Percentiles rank a stretch among this genome's conserved stretches.
These are phyloP conservation scores for Coniochaeta sp. DNA, from an alignment of 2,329 filamentous ascomycete genomes.

Conservation along the genomic window DNA sequence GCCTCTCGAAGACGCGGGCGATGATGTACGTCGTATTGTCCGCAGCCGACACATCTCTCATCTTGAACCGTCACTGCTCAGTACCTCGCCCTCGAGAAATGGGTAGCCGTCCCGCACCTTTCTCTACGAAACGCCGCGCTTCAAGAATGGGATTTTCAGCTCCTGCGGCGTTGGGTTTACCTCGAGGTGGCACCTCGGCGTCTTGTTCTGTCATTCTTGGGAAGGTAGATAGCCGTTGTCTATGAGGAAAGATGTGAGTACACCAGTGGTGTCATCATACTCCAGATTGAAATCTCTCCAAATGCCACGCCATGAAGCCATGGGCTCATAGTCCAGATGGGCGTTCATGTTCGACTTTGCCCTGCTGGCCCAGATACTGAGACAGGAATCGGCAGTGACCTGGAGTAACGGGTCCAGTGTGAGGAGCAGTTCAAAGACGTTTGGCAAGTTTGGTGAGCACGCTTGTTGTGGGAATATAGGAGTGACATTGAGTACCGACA, in stretches of 20 bases:
- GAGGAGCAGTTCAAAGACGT: slow-evolving; percentile 6
- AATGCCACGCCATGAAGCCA: slow-evolving; percentile 28
- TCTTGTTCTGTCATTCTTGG: background rate
- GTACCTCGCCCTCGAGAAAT: background rate
- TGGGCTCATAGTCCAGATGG: slow-evolving; percentile 31
- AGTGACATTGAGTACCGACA: slow-evolving; percentile 1
- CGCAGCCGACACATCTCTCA: slow-evolving; percentile 1
- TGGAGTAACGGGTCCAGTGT: slow-evolving; percentile 10
- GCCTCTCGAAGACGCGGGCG: slow-evolving; percentile 6
- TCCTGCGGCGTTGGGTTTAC: slow-evolving; percentile 38
- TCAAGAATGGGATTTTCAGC: slow-evolving; percentile 33
- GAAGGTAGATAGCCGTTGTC: slow-evolving; percentile 22
- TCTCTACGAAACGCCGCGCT: slow-evolving; percentile 36
- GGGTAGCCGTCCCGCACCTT: slow-evolving; percentile 18
- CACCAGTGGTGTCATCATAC: slow-evolving; percentile 28
- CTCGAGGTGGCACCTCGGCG: slow-evolving; percentile 38
- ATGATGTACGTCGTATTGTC: slow-evolving; percentile 6
- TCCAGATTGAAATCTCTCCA: slow-evolving; percentile 40
- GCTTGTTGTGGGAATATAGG: background rate
- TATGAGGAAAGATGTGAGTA: slow-evolving; percentile 26
- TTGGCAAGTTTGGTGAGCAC: background rate
- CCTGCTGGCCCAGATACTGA: slow-evolving; percentile 38
- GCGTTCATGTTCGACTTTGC: slow-evolving; percentile 31
- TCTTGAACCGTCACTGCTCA: slow-evolving; percentile 1
- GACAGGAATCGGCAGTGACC: slow-evolving; percentile 27